A percentile compares a stretch with the other conserved stretches of the same genome.
These are phyloP conservation scores for Suhomyces canberraensis DNA, from an alignment of 805 yeast genomes.

Conservation along the genomic window DNA sequence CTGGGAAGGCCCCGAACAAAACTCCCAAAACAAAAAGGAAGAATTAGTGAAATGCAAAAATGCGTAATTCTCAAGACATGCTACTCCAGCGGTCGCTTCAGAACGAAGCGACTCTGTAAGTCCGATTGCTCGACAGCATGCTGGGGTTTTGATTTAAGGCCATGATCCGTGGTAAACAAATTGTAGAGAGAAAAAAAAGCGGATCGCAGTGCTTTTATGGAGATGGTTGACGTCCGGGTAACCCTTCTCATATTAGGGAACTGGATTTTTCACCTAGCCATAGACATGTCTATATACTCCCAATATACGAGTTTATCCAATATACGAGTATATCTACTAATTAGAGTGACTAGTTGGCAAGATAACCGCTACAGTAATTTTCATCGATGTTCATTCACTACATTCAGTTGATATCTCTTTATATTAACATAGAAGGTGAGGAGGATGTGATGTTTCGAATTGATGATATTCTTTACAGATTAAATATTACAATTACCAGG, in stretches of 20 bases:
- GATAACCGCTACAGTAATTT: too few species aligned
- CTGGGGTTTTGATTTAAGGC: conserved; percentile 30
- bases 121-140: conserved; percentile 16
- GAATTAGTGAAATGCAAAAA: not conserved
- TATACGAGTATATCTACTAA: too few species aligned
- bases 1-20: conserved; percentile 30
- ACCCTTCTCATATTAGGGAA: too few species aligned
- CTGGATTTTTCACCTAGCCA: too few species aligned
- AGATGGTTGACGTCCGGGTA: conserved; percentile 7
- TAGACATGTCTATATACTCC: too few species aligned
- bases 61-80: not conserved
- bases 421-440: conserved; percentile 6
- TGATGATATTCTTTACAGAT: conserved; percentile 5
- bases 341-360: too few species aligned
- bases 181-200: conserved; percentile 8
- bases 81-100: not conserved
- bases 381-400: too few species aligned
- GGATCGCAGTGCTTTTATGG: not conserved
- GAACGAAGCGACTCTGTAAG: not conserved
- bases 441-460: conserved; percentile 5
- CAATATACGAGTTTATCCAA: too few species aligned
- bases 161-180: conserved; percentile 34
- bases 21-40: conserved; percentile 19
- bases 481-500: conserved; percentile 33
- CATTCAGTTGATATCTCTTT: not conserved